Evolutionary conservation across 78 protist genomes (phyloP).

Genomic region (Cavenderia fasciculata): DNA sequence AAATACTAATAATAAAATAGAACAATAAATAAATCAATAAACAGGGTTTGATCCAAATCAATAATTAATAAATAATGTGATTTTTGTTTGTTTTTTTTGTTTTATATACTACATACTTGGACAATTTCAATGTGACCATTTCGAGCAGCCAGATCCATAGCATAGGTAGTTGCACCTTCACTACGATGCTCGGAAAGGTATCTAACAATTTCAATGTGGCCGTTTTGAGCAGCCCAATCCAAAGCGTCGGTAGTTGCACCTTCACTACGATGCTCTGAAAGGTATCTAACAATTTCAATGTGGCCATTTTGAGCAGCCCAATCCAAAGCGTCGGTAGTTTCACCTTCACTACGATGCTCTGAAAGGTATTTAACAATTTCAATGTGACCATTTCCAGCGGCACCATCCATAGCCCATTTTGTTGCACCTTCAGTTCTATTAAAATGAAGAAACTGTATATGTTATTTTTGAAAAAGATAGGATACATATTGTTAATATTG

Average conservation of each 20-base stretch:
- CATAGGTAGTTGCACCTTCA: background rate
- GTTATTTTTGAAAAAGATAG: no score
- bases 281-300: background rate
- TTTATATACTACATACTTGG: no score
- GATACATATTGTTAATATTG: no score
- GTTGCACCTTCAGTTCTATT: slow-evolving; percentile 2
- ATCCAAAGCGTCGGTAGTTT: background rate
- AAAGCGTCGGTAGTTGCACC: background rate
- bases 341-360: background rate
- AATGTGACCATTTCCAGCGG: background rate
- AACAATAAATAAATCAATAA: no score
- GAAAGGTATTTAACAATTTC: background rate
- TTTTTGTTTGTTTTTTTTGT: no score
- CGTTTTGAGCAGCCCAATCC: background rate
- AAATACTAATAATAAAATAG: no score
- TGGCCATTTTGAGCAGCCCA: background rate
- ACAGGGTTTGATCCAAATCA: no score
- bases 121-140: background rate
- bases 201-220: background rate
- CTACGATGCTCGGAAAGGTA: background rate
- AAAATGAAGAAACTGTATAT: background rate
- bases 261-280: background rate
- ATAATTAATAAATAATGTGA: no score
- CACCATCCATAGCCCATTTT: background rate
- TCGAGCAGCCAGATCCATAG: background rate